These are phyloP conservation scores for Xylaria longipes DNA, from an alignment of 495 filamentous ascomycete species.

Conservation along the genomic window DNA sequence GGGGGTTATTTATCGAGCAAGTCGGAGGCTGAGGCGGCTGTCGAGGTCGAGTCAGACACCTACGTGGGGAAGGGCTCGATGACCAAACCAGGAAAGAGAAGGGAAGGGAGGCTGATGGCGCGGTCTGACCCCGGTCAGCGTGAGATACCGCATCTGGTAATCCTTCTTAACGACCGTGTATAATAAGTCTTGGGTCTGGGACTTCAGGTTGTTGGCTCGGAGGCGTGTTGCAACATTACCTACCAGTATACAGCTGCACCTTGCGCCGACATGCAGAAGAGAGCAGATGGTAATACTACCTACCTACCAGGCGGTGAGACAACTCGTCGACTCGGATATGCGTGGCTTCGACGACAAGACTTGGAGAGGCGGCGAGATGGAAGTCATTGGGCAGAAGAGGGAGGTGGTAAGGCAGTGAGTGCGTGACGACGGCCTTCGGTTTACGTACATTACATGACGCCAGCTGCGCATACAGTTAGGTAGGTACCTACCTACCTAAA, in stretches of 20 bases:
- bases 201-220: neutral
- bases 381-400: constrained; percentile 6
- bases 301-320: constrained; percentile 10
- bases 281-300: neutral
- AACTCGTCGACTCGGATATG: neutral
- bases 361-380: neutral
- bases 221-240: neutral
- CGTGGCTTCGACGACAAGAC: neutral
- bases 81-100: constrained; percentile 11
- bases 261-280: neutral
- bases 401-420: constrained; percentile 10
- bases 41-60: constrained; percentile 8
- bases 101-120: constrained; percentile 16
- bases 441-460: constrained; percentile 9
- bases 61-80: neutral
- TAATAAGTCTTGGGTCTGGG: neutral
- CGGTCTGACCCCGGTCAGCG: constrained; percentile 5
- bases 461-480: neutral
- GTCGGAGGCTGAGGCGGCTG: constrained; percentile 7
- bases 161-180: neutral
- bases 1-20: constrained; percentile 2
- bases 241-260: neutral
- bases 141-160: constrained; percentile 17
- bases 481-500: too few species aligned
- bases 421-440: neutral